phyloP scores from a whole-genome alignment of 2,329 filamentous ascomycete species.

The Sarocladium kiliense region DNA sequence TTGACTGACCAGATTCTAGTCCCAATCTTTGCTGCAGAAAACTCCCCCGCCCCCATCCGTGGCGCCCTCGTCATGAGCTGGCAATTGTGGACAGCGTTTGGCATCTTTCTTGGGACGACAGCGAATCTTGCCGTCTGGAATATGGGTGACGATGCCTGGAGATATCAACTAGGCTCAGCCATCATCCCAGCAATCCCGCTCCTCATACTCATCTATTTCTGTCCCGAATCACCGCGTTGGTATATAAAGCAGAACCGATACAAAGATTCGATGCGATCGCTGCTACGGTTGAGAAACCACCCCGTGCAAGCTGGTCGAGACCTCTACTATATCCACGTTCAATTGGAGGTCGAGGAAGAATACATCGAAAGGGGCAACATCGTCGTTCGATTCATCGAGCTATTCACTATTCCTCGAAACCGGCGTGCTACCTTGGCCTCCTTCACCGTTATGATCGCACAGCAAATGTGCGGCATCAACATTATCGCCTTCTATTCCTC shows the following conservation, averaged over 20 bases:
- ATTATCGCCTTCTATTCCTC: conserved; percentile 74
- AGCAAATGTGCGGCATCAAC: conserved; percentile 67
- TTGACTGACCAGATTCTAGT: conserved; percentile 41
- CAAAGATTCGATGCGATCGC: conserved; percentile 51
- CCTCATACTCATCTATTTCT: conserved; percentile 55
- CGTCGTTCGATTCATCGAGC: conserved; percentile 55
- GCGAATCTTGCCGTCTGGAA: conserved; percentile 47
- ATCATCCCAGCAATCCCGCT: conserved; percentile 56
- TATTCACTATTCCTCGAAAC: conserved; percentile 65
- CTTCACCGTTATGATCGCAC: conserved; percentile 74
- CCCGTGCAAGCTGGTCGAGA: conserved; percentile 55
- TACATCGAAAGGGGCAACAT: conserved; percentile 50
- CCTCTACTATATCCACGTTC: conserved; percentile 59
- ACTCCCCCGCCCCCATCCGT: conserved; percentile 62
- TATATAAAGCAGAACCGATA: conserved; percentile 63
- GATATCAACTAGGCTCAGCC: conserved; percentile 59
- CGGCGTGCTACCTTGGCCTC: conserved; percentile 71
- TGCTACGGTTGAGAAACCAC: conserved; percentile 46
- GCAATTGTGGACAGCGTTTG: conserved; percentile 64
- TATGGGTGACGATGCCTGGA: conserved; percentile 43
- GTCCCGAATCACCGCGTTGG: conserved; percentile 62
- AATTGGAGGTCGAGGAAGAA: conserved; percentile 55
- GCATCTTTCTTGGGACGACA: conserved; percentile 56
- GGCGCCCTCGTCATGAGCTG: conserved; percentile 79
- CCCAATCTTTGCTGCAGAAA: conserved; percentile 73